Base-by-base conservation (phyloP, 306 rosid species). In the Begonia masoniana region DNA sequence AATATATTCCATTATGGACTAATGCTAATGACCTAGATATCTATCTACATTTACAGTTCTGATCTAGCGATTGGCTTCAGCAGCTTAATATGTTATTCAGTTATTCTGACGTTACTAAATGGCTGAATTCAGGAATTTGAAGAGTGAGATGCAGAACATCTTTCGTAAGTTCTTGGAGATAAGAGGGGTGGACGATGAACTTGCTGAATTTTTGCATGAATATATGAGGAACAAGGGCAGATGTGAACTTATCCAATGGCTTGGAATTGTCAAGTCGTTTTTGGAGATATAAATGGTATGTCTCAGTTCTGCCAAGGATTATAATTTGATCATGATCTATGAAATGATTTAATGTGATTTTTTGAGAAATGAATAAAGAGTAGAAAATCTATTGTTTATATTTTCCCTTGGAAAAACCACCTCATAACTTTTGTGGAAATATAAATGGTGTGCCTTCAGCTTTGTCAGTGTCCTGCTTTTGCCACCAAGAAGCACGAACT, bases 141-240 rank as follows among this genome's bases (percentile, higher is more conserved):
- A 76, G 10, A 51, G 55, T 39, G 60, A 72, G 56, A 55, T 83
- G 60, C 91, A 75, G 66, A 70, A 62, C 31, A 62, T 52, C 41
- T 62, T 83, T 55, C 23, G 47, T 4, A 70, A 77, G 64, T 89
- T 75, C 76, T 71, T 89, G 65, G 80, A 73, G 41, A 61, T 54
- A 16, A 69, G 95, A 50, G 94, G 93, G 46, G 66, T 89, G 61
- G 72, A 80, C 59, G 61, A 73, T 58, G 85, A 78, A 41, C 94
- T 85, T 15, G 68, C 78, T 47, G 43, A 12, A 55, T 91, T 91
- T 74, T 75, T 91, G 77, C 92, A 81, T 56, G 67, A 78, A 14
- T 85, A 64, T 64, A 77, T 85, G 83, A 66, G 60, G 85, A 85
- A 85, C 84, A 91, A 89, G 75, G 91, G 82, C 60, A 82, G 77